These are phyloP conservation scores for Penicillium robsamsonii DNA, from an alignment of 495 filamentous ascomycete species.

Conservation along the genomic window DNA sequence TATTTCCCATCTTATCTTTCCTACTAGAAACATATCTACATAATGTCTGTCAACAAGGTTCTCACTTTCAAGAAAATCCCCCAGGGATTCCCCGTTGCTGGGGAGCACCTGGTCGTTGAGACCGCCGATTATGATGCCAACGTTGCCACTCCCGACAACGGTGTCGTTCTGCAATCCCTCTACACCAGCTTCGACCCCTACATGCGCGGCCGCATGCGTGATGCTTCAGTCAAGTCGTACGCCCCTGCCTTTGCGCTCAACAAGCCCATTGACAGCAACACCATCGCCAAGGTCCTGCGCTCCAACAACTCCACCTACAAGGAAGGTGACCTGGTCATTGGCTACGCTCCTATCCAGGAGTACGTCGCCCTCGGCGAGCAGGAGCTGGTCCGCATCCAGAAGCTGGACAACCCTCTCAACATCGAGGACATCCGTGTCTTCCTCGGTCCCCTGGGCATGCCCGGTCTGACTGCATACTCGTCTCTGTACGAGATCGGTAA, in stretches of 20 bases:
- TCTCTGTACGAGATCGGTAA: constrained; percentile 78
- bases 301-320: constrained; percentile 60
- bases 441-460: constrained; percentile 83
- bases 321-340: constrained; percentile 66
- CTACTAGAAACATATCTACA: constrained; percentile 13
- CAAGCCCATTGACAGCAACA: constrained; percentile 55
- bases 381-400: constrained; percentile 30
- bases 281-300: constrained; percentile 63
- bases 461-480: constrained; percentile 79
- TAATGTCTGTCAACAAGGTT: constrained; percentile 64
- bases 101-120: constrained; percentile 73
- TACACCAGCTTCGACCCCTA: constrained; percentile 89
- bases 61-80: constrained; percentile 77
- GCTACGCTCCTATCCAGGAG: constrained; percentile 58
- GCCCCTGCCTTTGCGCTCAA: constrained; percentile 53
- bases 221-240: constrained; percentile 59
- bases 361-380: constrained; percentile 44
- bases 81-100: constrained; percentile 62
- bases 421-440: constrained; percentile 48
- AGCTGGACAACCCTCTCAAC: constrained; percentile 45
- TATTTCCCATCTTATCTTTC: constrained; percentile 2
- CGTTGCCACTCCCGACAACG: constrained; percentile 62
- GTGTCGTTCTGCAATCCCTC: constrained; percentile 68
- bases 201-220: constrained; percentile 67
- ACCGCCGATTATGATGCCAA: constrained; percentile 62